phyloP scores from a whole-genome alignment of 805 yeast genomes.

The Candida tammaniensis region DNA sequence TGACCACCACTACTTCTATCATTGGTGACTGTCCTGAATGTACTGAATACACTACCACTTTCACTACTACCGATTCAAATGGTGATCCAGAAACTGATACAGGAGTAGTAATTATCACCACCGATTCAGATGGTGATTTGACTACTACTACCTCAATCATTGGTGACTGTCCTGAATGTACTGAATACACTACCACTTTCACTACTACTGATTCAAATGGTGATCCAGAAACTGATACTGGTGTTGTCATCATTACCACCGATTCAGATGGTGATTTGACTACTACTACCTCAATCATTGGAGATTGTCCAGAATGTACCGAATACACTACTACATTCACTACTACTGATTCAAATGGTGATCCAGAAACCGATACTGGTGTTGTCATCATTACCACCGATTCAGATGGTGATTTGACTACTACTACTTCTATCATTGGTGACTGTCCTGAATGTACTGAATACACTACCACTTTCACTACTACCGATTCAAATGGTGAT shows the following conservation, averaged over 20 bases:
- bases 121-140: constrained; percentile 10
- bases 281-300: constrained; percentile 13
- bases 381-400: constrained; percentile 26
- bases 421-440: constrained; percentile 10
- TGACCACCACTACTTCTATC: constrained; percentile 12
- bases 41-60: constrained; percentile 10
- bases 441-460: constrained; percentile 10
- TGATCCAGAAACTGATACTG: constrained; percentile 10
- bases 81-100: constrained; percentile 11
- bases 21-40: constrained; percentile 6
- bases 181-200: constrained; percentile 14
- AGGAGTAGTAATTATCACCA: constrained; percentile 13
- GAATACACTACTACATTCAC: background rate
- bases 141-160: constrained; percentile 12
- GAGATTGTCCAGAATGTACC: constrained; percentile 6
- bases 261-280: constrained; percentile 4
- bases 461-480: constrained; percentile 10
- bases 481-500: constrained; percentile 10
- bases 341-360: constrained; percentile 2
- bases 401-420: constrained; percentile 13
- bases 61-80: constrained; percentile 10
- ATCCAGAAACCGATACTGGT: constrained; percentile 12
- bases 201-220: constrained; percentile 11
- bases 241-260: constrained; percentile 13
- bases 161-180: constrained; percentile 10